Base-by-base conservation (phyloP, 2,329 filamentous ascomycete species). In the Fusarium concolor region DNA sequence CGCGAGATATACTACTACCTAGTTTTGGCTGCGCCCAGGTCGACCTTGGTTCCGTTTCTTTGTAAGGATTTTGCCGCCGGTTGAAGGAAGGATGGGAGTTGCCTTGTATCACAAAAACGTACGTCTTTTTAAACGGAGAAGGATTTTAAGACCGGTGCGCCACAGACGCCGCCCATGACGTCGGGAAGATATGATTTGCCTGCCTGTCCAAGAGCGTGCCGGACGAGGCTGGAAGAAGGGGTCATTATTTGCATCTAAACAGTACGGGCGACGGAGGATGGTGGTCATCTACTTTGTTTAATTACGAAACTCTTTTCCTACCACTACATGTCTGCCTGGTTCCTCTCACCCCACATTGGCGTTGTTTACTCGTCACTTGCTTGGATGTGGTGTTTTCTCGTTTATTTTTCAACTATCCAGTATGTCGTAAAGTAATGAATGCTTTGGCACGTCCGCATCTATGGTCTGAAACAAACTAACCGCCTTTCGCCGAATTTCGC, bases 271-370 rank as follows among this genome's bases (percentile, higher is more conserved):
- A 73, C 56, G 74, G 71, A 66, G 75, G 78, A 78, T 74, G 80
- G 79, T 77, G 79, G 78, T 78, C 79, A 81, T 80, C 80, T 83
- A 84, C 80, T 78, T 82, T 84, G 82, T 84, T 83, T 84, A 84
- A 84, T 84, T 79, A 82, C 74, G 79, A 82, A 79, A 75, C 65
- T 71, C 66, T 73, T 75, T 77, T 76, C 72, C 71, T 75, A 74
- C 59, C 51, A 70, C 61, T 52, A 43, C 46, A 54, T 62, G 53
- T 42, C 29, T 59, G 31, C 14, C 10, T 17, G 62, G 28, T 57
- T 49, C 33, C 58, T 53, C 44, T 29, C 26, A n/a, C 20, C 39
- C 10, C 33, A 56, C 56, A 22, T 66, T 65, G 51, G 60, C 66
- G 52, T 50, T 47, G 39, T 67, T 64, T 58, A 43, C 14, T 38